phyloP scores from a whole-genome alignment of 2,329 filamentous ascomycete genomes.

The Metarhizium guizhouense region DNA sequence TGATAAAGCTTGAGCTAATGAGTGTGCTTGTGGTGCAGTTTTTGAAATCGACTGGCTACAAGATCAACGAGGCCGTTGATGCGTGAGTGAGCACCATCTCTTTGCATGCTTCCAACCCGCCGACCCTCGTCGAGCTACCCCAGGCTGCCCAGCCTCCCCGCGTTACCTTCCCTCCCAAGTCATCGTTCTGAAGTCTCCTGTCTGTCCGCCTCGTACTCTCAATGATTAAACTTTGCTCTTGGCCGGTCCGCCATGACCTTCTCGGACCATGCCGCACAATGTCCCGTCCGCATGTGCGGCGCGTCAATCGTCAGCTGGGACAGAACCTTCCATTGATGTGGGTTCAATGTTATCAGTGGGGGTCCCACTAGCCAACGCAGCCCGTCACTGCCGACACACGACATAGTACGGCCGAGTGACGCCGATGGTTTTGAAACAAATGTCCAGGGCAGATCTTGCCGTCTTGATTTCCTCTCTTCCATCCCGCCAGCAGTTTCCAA shows the following conservation, averaged over 20 bases:
- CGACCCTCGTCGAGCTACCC: not conserved
- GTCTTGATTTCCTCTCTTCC: not conserved
- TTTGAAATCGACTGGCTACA: slow-evolving; percentile 39
- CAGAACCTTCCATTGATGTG: slow-evolving; percentile 10
- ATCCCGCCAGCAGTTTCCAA: not conserved
- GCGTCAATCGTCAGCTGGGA: not conserved
- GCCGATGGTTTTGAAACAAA: slow-evolving; percentile 26
- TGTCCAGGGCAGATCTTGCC: not conserved
- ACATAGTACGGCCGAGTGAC: slow-evolving; percentile 28
- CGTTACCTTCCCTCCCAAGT: not conserved
- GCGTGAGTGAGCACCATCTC: slow-evolving; percentile 38
- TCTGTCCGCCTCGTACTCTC: not conserved
- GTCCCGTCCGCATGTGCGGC: not conserved
- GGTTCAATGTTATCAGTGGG: slow-evolving; percentile 14
- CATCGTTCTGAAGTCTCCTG: not conserved
- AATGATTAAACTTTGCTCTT: not conserved
- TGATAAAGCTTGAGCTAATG: slow-evolving; percentile 13
- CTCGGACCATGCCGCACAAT: not conserved
- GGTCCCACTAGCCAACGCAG: slow-evolving; percentile 22
- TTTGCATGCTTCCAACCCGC: not conserved
- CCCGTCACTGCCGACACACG: slow-evolving; percentile 18
- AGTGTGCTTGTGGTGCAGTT: slow-evolving; percentile 26
- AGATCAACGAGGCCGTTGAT: slow-evolving; percentile 45
- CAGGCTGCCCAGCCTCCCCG: not conserved
- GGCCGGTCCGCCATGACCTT: not conserved